Percentiles rank a stretch among this genome's conserved stretches.
Evolutionary conservation across 331 rosid genomes (phyloP).

Genomic region (Saraca asoca): DNA sequence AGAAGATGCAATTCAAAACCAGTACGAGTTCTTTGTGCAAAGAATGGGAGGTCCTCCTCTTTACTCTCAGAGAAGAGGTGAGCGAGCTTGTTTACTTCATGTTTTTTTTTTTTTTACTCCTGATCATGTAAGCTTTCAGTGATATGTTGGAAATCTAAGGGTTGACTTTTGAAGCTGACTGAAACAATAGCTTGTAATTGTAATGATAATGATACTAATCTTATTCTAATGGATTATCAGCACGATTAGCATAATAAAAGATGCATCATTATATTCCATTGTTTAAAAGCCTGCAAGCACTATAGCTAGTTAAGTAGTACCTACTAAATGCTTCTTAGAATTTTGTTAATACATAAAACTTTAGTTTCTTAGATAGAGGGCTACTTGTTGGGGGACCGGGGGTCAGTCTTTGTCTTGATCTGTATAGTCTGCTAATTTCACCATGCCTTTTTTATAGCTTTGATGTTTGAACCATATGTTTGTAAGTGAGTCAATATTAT

Average conservation of each 20-base stretch:
- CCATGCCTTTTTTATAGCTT: not conserved
- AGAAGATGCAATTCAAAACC: conserved; percentile 78
- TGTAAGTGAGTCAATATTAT: too few species aligned
- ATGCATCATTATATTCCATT: not conserved
- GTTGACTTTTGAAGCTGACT: not conserved
- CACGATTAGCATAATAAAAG: not conserved
- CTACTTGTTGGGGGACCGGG: not conserved
- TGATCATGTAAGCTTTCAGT: not conserved
- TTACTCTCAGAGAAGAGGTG: conserved; percentile 84
- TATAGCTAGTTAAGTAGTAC: not conserved
- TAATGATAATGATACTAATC: too few species aligned
- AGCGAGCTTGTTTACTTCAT: not conserved
- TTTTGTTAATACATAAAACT: not conserved
- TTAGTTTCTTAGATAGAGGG: not conserved
- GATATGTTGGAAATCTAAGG: not conserved
- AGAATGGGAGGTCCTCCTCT: conserved; percentile 88
- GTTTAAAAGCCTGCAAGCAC: not conserved
- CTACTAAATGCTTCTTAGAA: not conserved
- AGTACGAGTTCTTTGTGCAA: conserved; percentile 83
- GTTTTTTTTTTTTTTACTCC: not conserved
- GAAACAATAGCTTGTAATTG: not conserved
- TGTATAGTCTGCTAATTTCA: not conserved
- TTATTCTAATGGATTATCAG: too few species aligned
- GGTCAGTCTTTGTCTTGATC: conserved; percentile 2
- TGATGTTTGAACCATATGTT: not conserved